Conservation (phyloP, 495 filamentous ascomycete genomes). For the Trichocladium uniseriatum region DNA sequence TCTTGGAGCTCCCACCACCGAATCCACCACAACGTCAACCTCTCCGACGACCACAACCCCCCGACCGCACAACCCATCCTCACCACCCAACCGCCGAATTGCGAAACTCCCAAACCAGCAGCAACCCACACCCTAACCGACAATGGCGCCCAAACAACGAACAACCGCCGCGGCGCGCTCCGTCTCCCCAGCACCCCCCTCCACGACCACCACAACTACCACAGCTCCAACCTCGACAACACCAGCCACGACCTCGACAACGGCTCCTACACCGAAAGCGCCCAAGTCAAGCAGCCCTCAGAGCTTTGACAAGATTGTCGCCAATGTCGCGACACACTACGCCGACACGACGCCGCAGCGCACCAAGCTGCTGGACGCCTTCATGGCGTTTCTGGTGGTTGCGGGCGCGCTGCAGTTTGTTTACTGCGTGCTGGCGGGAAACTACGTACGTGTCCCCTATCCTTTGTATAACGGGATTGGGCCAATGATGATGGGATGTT, state of each 20-base stretch:
- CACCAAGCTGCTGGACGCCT: slow-evolving; percentile 83
- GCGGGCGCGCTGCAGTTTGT: slow-evolving; percentile 85
- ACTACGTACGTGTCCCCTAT: slow-evolving; percentile 64
- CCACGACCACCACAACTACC: slow-evolving; percentile 14
- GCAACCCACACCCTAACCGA: neutral
- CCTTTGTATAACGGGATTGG: neutral
- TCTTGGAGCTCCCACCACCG: neutral
- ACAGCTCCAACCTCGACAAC: slow-evolving; percentile 16
- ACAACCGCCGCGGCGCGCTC: slow-evolving; percentile 13
- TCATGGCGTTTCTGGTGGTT: slow-evolving; percentile 81
- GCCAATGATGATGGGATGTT: neutral
- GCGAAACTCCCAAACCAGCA: neutral
- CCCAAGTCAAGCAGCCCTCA: slow-evolving; percentile 11
- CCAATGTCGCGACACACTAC: slow-evolving; percentile 68
- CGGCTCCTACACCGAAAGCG: slow-evolving; percentile 2
- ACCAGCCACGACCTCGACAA: slow-evolving; percentile 13
- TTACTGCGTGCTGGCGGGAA: slow-evolving; percentile 87
- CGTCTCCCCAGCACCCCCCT: slow-evolving; percentile 14
- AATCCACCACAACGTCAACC: neutral
- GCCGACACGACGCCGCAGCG: slow-evolving; percentile 71
- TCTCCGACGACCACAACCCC: neutral
- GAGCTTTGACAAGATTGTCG: slow-evolving; percentile 33
- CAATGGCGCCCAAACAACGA: slow-evolving; percentile 32
- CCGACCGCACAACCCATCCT: neutral
- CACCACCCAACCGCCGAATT: neutral